Evolutionary conservation across 1,284 basidiomycete genomes (phyloP).

Genomic region (Farysia itapuensis): DNA sequence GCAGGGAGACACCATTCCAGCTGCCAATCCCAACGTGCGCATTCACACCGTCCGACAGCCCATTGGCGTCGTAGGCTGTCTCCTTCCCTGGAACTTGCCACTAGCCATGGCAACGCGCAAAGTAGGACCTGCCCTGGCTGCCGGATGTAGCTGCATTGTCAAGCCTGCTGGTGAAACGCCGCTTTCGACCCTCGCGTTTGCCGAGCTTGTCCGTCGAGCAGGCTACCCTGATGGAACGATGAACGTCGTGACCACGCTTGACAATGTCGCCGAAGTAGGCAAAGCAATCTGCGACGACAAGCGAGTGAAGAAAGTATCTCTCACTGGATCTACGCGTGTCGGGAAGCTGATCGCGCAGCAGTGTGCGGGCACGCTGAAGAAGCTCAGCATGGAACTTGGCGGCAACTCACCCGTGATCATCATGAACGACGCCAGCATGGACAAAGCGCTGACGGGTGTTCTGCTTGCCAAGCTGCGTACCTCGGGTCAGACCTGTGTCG

Average conservation of each 20-base stretch:
- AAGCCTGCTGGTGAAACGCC: slow-evolving; percentile 32
- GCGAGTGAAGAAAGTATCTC: slow-evolving; percentile 19
- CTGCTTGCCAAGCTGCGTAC: slow-evolving; percentile 32
- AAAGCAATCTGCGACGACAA: slow-evolving; percentile 26
- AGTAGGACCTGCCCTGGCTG: slow-evolving; percentile 20
- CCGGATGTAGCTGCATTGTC: slow-evolving; percentile 21
- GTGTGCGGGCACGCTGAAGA: slow-evolving; percentile 64
- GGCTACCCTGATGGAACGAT: slow-evolving; percentile 23
- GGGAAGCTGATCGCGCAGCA: slow-evolving; percentile 29
- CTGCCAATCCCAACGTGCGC: slow-evolving; percentile 15
- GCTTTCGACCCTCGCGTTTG: slow-evolving; percentile 19
- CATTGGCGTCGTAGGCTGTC: slow-evolving; percentile 26
- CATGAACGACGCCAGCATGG: slow-evolving; percentile 70
- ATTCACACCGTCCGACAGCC: slow-evolving; percentile 26
- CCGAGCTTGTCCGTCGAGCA: slow-evolving; percentile 15
- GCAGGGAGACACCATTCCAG: slow-evolving; percentile 18
- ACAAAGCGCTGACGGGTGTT: slow-evolving; percentile 45
- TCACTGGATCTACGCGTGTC: slow-evolving; percentile 26
- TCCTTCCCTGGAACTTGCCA: slow-evolving; percentile 45
- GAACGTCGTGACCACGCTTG: slow-evolving; percentile 22
- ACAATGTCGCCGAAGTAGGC: slow-evolving; percentile 21
- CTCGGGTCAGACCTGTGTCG: slow-evolving; percentile 34
- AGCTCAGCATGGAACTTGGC: slow-evolving; percentile 89
- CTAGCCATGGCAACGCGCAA: slow-evolving; percentile 33
- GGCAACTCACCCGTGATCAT: slow-evolving; percentile 84